Conservation (phyloP, 495 filamentous ascomycete genomes). For the Neohortaea acidophila region DNA sequence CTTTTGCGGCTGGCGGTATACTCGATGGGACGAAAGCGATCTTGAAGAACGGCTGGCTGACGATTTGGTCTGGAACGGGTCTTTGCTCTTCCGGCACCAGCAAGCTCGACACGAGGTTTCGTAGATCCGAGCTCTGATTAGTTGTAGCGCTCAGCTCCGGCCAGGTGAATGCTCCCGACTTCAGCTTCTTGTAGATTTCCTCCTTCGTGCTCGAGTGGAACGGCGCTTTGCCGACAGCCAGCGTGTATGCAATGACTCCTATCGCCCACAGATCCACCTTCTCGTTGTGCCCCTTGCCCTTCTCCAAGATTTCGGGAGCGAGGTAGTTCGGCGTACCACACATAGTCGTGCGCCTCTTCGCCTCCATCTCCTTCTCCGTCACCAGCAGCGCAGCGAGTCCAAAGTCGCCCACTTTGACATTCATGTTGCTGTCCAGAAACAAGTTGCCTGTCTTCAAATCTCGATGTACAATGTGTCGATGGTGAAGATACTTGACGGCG, state of each 20-base stretch:
- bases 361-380: conserved; percentile 63
- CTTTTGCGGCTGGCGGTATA: conserved; percentile 21
- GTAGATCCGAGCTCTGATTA: conserved; percentile 28
- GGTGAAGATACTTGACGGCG: conserved; percentile 93
- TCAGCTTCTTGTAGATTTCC: conserved; percentile 31
- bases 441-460: conserved; percentile 97
- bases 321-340: conserved; percentile 99
- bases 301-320: conserved; percentile 83
- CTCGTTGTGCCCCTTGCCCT: conserved; percentile 76
- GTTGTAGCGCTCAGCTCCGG: conserved; percentile 24
- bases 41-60: conserved; percentile 30
- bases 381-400: conserved; percentile 86
- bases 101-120: conserved; percentile 26
- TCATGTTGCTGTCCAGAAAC: conserved; percentile 92
- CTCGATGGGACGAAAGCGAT: conserved; percentile 25
- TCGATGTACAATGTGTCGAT: conserved; percentile 84
- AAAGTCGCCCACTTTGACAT: conserved; percentile 95
- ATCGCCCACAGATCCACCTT: conserved; percentile 95
- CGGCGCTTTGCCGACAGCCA: conserved; percentile 30
- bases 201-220: conserved; percentile 30
- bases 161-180: conserved; percentile 28
- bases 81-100: conserved; percentile 29
- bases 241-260: conserved; percentile 68
- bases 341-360: conserved; percentile 60
- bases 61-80: conserved; percentile 28